A percentile compares a stretch with the other conserved stretches of the same genome.
Evolutionary conservation across 192 early-diverging fungal species (phyloP).

Genomic region (Coemansia reversa): DNA sequence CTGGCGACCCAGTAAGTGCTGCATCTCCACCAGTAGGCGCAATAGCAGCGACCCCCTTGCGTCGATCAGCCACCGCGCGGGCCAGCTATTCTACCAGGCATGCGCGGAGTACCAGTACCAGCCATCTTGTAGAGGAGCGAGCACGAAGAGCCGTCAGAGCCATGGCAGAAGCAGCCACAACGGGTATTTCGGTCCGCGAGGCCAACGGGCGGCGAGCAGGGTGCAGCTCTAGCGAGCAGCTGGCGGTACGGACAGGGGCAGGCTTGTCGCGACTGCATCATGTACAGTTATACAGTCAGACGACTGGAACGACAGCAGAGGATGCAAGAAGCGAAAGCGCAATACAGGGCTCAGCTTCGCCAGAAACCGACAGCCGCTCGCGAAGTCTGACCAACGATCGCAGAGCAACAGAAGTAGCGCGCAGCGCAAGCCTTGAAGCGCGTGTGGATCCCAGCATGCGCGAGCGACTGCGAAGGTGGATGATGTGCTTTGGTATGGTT

Average conservation of each 20-base stretch:
- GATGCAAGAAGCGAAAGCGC: constrained; percentile 5
- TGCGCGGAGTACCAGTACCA: constrained; percentile 1
- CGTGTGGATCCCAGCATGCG: constrained; percentile 38
- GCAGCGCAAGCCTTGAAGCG: constrained; percentile 51
- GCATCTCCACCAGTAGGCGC: constrained; percentile 26
- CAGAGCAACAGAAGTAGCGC: constrained; percentile 24
- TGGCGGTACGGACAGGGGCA: not conserved
- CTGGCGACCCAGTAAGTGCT: not conserved
- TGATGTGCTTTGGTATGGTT: constrained; percentile 71
- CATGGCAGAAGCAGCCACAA: constrained; percentile 49
- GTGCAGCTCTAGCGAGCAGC: constrained; percentile 6
- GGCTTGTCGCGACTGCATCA: constrained; percentile 18
- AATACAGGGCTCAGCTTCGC: constrained; percentile 9
- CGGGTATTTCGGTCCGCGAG: constrained; percentile 41
- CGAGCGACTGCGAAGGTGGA: constrained; percentile 53
- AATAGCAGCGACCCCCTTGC: constrained; percentile 6
- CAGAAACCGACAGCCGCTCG: constrained; percentile 36
- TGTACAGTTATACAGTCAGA: constrained; percentile 21
- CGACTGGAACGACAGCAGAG: constrained; percentile 1
- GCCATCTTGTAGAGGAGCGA: constrained; percentile 33
- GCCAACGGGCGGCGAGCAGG: constrained; percentile 24
- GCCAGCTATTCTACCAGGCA: constrained; percentile 3
- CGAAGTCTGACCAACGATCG: constrained; percentile 42
- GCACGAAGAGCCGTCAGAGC: constrained; percentile 46
- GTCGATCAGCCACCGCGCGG: constrained; percentile 36